Evolutionary conservation across 2,329 filamentous ascomycete species (phyloP), one percentile per base, ranked within the genome.

Genomic region (Reticulascus tulasneorum): DNA sequence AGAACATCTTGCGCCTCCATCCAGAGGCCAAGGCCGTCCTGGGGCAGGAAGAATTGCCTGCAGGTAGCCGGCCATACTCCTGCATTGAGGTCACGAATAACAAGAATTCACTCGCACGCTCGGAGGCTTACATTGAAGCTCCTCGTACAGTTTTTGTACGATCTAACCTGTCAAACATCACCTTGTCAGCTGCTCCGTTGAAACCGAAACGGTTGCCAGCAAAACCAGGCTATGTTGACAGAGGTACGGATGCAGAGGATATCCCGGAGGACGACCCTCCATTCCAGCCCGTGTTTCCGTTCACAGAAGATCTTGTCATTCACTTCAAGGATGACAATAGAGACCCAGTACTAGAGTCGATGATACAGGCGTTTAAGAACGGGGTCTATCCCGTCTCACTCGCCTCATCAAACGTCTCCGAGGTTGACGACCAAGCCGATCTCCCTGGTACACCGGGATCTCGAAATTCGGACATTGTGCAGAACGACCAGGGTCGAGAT

Each of bases 291-390:
- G 63, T 77, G 1, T 59, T 82, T 16, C 67, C 72, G 0, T 55
- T 77, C 26, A 48, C 63, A 1, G 79, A 82, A 47, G 73, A 82
- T 42, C 50, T 80, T 2, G 63, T 80, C 3, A 60, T 83, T 17
- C 63, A 74, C 29, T 67, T 82, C 37, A 69, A 66, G 11, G 63
- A 67, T 8, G 65, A 66, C 3, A 52, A 56, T 2, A 50, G 53
- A 0, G 63, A 74, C 40, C 40, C 52, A 3, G 49, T 70, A 0
- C 53, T 80, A 2, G 66, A 71, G 16, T 61, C 61, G 2, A 62
- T 72, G 12, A 58, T 79, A 21, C 55, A 59, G 19, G 64, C 67
- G 2, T 73, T 77, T 44, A 62, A 59, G 38, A 53, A 62, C 15
- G 60, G 62, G 7, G 52, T 32, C 19, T 64, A 61, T 38, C 60